phyloP scores from a whole-genome alignment of 1,284 basidiomycete genomes.

The Neonothopanus nambi region DNA sequence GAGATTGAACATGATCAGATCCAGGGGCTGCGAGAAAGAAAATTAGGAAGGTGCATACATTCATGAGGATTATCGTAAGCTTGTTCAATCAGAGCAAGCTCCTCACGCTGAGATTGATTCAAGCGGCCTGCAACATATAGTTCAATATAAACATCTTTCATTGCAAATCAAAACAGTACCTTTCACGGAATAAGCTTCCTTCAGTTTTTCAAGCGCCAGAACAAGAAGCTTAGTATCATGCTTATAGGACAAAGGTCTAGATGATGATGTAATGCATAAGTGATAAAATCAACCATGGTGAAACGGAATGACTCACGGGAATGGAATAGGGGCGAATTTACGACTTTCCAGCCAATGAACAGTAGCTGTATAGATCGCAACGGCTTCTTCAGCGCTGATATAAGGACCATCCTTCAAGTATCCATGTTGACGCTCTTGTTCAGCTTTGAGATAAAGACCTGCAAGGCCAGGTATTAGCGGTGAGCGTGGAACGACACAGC shows the following conservation, averaged over 20 bases:
- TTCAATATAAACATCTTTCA: slow-evolving; percentile 2
- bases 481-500: not conserved
- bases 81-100: slow-evolving; percentile 94
- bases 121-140: slow-evolving; percentile 54
- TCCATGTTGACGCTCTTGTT: slow-evolving; percentile 95
- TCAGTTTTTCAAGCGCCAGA: slow-evolving; percentile 92
- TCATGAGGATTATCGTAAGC: slow-evolving; percentile 95
- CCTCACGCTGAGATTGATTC: slow-evolving; percentile 96
- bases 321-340: slow-evolving; percentile 96
- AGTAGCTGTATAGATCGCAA: slow-evolving; percentile 95
- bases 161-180: slow-evolving; percentile 37
- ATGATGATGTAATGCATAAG: slow-evolving; percentile 12
- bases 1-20: slow-evolving; percentile 5
- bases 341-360: slow-evolving; percentile 97
- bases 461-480: not conserved
- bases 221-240: slow-evolving; percentile 97
- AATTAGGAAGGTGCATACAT: slow-evolving; percentile 52
- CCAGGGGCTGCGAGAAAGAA: too few species aligned
- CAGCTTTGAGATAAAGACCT: slow-evolving; percentile 93
- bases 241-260: slow-evolving; percentile 90
- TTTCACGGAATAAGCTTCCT: slow-evolving; percentile 98
- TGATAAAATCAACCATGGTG: too few species aligned
- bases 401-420: slow-evolving; percentile 98
- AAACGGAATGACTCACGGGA: slow-evolving; percentile 76
- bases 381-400: slow-evolving; percentile 95